A percentile compares a stretch with the other conserved stretches of the same genome.
Conservation (phyloP, 306 rosid species). For the Lathyrus sativus region DNA sequence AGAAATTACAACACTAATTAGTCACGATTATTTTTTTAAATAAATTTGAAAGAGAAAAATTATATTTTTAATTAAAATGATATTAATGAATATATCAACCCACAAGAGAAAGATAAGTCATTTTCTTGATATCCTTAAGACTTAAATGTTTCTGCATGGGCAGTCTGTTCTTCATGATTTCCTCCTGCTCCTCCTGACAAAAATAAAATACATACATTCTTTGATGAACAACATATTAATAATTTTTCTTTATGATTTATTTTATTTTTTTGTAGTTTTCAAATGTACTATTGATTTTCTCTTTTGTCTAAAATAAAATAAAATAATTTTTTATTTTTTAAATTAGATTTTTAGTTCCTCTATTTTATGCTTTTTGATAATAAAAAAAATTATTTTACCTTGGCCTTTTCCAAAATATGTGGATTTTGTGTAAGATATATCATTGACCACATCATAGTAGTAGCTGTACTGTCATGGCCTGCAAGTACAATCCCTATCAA, state of each 20-base stretch:
- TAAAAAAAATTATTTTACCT: slow-evolving; percentile 1
- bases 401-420: neutral
- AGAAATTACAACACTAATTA: neutral
- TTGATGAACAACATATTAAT: no score
- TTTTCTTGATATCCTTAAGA: slow-evolving; percentile 45
- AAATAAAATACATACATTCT: neutral
- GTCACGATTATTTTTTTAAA: no score
- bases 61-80: no score
- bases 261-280: no score
- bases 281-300: no score
- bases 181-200: slow-evolving; percentile 53
- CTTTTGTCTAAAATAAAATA: no score
- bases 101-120: slow-evolving; percentile 56
- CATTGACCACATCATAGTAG: neutral
- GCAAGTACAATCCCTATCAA: slow-evolving; percentile 24
- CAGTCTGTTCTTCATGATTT: slow-evolving; percentile 41
- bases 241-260: neutral
- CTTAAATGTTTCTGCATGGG: slow-evolving; percentile 38
- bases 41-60: no score
- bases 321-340: no score
- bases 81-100: no score
- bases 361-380: no score
- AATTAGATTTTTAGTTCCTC: no score
- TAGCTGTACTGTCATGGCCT: neutral
- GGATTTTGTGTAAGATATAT: slow-evolving; percentile 18